Base-by-base conservation (phyloP, 1,284 basidiomycete species). In the Volvariella volvacea region DNA sequence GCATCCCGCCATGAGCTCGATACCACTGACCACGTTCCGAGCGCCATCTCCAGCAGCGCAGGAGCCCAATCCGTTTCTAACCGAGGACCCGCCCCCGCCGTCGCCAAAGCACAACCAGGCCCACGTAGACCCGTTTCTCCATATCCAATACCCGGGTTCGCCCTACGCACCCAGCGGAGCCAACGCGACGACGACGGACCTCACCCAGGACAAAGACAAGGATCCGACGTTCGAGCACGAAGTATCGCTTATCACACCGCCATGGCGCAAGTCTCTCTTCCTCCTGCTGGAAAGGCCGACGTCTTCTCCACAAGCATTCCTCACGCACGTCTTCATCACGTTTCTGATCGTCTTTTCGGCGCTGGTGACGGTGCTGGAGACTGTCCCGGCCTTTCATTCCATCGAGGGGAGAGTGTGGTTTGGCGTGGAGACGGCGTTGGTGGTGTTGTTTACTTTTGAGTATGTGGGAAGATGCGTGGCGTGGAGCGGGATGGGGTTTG, bases 401-500 rank as follows among this genome's bases (percentile, higher is more conserved):
- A 78, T 80, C 4, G 73, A 79, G 25, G 25, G 25, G 12, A 28
- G 12, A 12, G 66, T 83, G 9, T 88, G 90, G 78, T 93, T 93
- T 52, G 90, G 90, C 0, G 60, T 90, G 21, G 88, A 88, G 58
- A 86, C 84, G 19, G 76, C 70, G 42, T 59, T 92, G 14, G 89
- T 92, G 10, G 78, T 83, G 19, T 62, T 92, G 3, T 92, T 92
- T 60, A 92, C 90, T 0, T 70, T 89, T 42, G 90, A 93, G 62
- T 88, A 88, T 58, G 59, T 79, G 34, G 75, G 74, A 12, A 63
- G 83, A 36, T 76, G 76, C 56, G 46, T 83, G 2, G 80, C 83
- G 0, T 83, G 83, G 74, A 83, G 80, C 49, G 68, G 66, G 31
- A 59, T 60, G 22, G 67, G 68, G n/a, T n/a, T n/a, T n/a, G 12